These are phyloP conservation scores for Saccharomycopsis sp. DNA, from an alignment of 805 yeast genomes.

Conservation along the genomic window DNA sequence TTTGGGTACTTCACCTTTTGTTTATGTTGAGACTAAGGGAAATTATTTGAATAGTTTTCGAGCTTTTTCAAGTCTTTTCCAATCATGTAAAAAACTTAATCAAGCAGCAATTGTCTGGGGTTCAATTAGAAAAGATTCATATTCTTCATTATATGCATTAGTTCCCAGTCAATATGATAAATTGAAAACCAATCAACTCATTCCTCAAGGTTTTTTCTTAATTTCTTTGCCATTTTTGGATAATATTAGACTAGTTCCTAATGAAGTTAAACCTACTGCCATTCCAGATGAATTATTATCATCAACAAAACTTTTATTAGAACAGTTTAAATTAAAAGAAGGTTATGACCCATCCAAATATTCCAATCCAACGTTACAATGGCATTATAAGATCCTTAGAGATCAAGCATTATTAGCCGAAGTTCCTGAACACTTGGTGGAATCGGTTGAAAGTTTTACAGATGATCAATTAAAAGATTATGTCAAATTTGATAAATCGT, in stretches of 20 bases:
- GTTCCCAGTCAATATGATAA: constrained; percentile 35
- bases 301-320: constrained; percentile 24
- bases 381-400: constrained; percentile 54
- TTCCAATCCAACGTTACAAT: constrained; percentile 57
- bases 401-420: constrained; percentile 55
- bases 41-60: constrained; percentile 50
- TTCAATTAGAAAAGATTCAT: constrained; percentile 38
- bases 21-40: constrained; percentile 55
- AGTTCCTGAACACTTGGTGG: constrained; percentile 22
- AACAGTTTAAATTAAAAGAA: constrained; percentile 32
- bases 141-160: constrained; percentile 49
- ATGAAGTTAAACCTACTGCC: constrained; percentile 14
- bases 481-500: neutral
- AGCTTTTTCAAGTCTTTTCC: constrained; percentile 60
- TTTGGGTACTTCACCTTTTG: constrained; percentile 44
- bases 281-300: constrained; percentile 21
- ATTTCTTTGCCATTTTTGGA: constrained; percentile 64
- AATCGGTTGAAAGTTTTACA: constrained; percentile 1
- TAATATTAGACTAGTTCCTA: constrained; percentile 61
- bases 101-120: constrained; percentile 71
- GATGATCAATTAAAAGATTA: constrained; percentile 1
- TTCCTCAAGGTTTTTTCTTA: constrained; percentile 67
- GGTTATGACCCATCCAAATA: constrained; percentile 49
- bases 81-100: constrained; percentile 38
- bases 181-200: constrained; percentile 7